Evolutionary conservation across 305 asterid species (phyloP).

Genomic region (Solanum chacoense): DNA sequence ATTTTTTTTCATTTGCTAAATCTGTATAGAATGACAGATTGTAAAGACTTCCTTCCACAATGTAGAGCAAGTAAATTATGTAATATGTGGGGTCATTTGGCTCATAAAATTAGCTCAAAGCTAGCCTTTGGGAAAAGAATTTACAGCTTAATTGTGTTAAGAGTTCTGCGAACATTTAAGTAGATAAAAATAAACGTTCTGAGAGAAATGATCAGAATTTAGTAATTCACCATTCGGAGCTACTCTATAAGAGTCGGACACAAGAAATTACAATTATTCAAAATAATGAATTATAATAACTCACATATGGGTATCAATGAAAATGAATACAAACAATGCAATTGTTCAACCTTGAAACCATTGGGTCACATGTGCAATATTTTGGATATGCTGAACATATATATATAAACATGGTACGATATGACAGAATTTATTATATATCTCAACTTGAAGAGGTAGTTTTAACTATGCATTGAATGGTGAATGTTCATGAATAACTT

Average conservation of each 20-base stretch:
- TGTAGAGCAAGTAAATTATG: neutral
- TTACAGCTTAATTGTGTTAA: neutral
- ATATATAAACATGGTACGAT: neutral
- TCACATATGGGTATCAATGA: neutral
- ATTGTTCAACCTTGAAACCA: neutral
- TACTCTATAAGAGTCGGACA: neutral
- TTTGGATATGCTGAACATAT: neutral
- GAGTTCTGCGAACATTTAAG: neutral
- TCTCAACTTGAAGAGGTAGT: neutral
- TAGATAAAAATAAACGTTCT: neutral
- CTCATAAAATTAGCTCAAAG: neutral
- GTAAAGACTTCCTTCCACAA: neutral
- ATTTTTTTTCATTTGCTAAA: neutral
- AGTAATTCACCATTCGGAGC: neutral
- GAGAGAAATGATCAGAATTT: neutral
- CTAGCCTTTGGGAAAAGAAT: neutral
- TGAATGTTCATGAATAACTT: neutral
- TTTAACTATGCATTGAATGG: neutral
- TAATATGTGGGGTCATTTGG: neutral
- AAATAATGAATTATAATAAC: neutral
- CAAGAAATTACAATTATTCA: neutral
- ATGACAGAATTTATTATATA: neutral
- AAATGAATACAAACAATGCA: neutral
- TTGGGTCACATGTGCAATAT: neutral
- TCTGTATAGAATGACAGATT: neutral